These are phyloP conservation scores for Agapanthus africanus DNA, from an alignment of 106 monocot genomes.

Conservation along the genomic window DNA sequence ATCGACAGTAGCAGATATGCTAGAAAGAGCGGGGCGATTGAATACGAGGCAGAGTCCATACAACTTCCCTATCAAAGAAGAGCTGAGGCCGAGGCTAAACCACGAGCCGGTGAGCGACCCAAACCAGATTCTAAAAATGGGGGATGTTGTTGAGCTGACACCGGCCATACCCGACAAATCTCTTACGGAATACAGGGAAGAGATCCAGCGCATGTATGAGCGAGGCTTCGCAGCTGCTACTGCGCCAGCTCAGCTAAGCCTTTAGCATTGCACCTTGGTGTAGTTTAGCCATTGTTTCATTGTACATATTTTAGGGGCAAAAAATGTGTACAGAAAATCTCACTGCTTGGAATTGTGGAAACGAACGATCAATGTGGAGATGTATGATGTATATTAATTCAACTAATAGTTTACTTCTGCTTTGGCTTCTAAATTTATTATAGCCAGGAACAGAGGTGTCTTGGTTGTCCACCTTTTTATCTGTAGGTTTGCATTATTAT, in stretches of 20 bases:
- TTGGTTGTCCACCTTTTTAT: no score
- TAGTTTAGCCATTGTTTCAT: conserved; percentile 21
- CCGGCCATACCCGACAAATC: conserved; percentile 72
- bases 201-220: conserved; percentile 95
- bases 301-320: conserved; percentile 20
- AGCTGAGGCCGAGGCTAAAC: conserved; percentile 80
- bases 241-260: conserved; percentile 4
- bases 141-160: conserved; percentile 82
- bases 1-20: conserved; percentile 64
- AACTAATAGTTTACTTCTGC: no score
- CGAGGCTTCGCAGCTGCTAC: conserved; percentile 36
- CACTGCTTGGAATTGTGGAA: not conserved
- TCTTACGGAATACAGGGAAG: conserved; percentile 72
- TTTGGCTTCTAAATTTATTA: no score
- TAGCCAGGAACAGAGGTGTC: no score
- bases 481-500: no score
- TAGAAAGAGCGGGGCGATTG: conserved; percentile 51
- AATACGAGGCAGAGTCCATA: conserved; percentile 34
- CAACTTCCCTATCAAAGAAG: conserved; percentile 64
- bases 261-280: not conserved
- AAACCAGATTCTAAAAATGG: conserved; percentile 59
- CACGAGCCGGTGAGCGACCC: conserved; percentile 50
- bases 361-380: no score
- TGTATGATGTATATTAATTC: no score
- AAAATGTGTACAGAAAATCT: conserved; percentile 18